Conservation (phyloP, 1,139 yeast genomes). For the Suhomyces terraborum region DNA sequence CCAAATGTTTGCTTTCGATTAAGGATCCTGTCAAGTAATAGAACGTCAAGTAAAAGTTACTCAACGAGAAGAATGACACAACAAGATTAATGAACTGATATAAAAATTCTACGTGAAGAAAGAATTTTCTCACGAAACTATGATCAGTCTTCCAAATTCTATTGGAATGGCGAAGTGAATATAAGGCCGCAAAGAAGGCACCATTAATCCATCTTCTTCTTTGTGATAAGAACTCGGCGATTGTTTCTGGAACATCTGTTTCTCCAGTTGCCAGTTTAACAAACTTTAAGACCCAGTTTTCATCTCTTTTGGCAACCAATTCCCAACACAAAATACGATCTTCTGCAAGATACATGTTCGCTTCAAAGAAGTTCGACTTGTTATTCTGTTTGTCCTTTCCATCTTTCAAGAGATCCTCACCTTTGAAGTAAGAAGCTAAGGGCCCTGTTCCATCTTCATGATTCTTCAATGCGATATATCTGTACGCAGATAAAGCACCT, state of each 20-base stretch:
- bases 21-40: conserved; percentile 92
- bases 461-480: conserved; percentile 83
- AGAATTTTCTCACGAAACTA: conserved; percentile 69
- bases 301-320: conserved; percentile 81
- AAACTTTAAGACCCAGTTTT: conserved; percentile 90
- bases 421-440: conserved; percentile 81
- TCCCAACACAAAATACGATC: conserved; percentile 98
- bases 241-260: conserved; percentile 92
- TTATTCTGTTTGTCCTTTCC: conserved; percentile 35
- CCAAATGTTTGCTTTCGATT: conserved; percentile 52
- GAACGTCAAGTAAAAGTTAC: conserved; percentile 87
- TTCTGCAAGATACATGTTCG: conserved; percentile 96
- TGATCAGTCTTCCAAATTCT: conserved; percentile 90
- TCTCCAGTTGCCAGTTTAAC: conserved; percentile 95
- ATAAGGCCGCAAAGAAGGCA: conserved; percentile 93
- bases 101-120: conserved; percentile 77
- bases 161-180: conserved; percentile 74
- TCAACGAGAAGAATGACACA: conserved; percentile 87
- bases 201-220: conserved; percentile 98
- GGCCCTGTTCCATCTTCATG: conserved; percentile 95
- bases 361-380: conserved; percentile 78
- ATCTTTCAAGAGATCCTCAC: conserved; percentile 61
- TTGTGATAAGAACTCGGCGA: conserved; percentile 90
- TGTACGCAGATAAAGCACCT: conserved; percentile 93
- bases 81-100: conserved; percentile 77